Percentiles rank a stretch among this genome's conserved stretches.
Conservation (phyloP, 1,284 basidiomycete species). For the Sanghuangporus baumii region DNA sequence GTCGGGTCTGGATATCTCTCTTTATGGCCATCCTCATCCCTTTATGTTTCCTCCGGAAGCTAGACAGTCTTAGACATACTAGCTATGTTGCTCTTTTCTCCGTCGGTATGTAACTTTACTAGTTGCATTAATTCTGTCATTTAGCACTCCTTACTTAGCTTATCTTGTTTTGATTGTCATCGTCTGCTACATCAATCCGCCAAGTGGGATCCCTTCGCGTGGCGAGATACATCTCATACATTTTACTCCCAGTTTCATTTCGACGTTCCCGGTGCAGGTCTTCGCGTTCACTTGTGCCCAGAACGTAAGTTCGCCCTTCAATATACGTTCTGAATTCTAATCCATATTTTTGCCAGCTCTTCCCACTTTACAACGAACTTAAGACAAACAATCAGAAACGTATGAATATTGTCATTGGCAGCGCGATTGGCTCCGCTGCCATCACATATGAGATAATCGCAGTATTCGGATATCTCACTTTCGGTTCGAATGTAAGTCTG, state of each 20-base stretch:
- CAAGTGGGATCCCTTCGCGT: slow-evolving; percentile 48
- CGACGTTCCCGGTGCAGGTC: slow-evolving; percentile 91
- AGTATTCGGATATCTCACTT: slow-evolving; percentile 91
- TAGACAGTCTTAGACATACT: slow-evolving; percentile 80
- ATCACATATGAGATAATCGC: slow-evolving; percentile 81
- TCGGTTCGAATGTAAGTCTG: slow-evolving; percentile 70
- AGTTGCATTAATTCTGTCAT: slow-evolving; percentile 2
- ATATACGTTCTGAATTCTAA: neutral
- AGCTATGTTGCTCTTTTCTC: slow-evolving; percentile 86
- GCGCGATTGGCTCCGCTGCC: slow-evolving; percentile 79
- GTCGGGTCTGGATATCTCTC: slow-evolving; percentile 78
- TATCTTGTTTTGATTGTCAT: slow-evolving; percentile 75
- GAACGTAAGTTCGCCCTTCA: slow-evolving; percentile 55
- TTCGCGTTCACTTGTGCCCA: slow-evolving; percentile 92
- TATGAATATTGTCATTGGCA: slow-evolving; percentile 84
- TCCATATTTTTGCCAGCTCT: slow-evolving; percentile 46
- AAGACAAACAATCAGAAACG: slow-evolving; percentile 72
- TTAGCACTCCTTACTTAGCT: slow-evolving; percentile 38
- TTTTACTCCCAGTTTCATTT: slow-evolving; percentile 75
- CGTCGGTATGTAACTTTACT: slow-evolving; percentile 50
- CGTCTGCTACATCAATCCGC: slow-evolving; percentile 66
- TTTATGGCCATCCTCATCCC: slow-evolving; percentile 85
- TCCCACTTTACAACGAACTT: slow-evolving; percentile 94
- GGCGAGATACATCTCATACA: slow-evolving; percentile 69
- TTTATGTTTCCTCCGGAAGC: slow-evolving; percentile 77